Evolutionary conservation across 345 rosid species (phyloP), one percentile per base, ranked within the genome.

Genomic region (Salix koriyanagi): DNA sequence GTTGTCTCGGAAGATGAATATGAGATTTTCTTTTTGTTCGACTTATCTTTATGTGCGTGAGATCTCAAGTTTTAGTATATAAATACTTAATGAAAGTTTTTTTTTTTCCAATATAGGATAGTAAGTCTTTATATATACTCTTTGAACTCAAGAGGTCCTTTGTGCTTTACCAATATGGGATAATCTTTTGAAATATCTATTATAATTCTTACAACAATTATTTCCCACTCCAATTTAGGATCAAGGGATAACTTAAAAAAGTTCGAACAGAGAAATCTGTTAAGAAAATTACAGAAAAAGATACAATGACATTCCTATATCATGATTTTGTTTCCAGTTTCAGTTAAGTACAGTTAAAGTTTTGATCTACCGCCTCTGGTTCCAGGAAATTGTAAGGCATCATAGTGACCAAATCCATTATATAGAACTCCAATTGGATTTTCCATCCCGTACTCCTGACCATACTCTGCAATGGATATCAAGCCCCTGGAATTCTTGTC

Each of bases 391-490:
- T 85, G 90, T 48, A 96, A 77, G 0, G 99, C 89, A 46, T 96
- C 99, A 42, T 96, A 96, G 79, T 93, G 99, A 68, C 99, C 95
- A 76, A 72, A 93, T 75, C 99, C 99, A 80, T 96, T 89, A 79
- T 96, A 96, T 6, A 96, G 80, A 67, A 93, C 90, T 76, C 87
- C 81, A 50, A 96, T 87, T 0, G 99, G 97, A 75, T 92, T 89
- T 48, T 91, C 94, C 72, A 82, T 84, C 61, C 97, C 92, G 18
- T 93, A 96, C 74, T 93, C 98, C 79, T 90, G 91, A 50, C 99
- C 99, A 69, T 96, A 96, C 77, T 96, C 97, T 0, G 98, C 96
- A 37, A 93, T 96, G 41, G 83, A 58, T 81, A 93, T 91, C 73
- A 96, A 81, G 73, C 98, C 99, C 46, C 92, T 91, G 2, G 90